A percentile compares a stretch with the other conserved stretches of the same genome.
These are phyloP conservation scores for Pichia cephalocereana DNA, from an alignment of 805 yeast genomes.

Conservation along the genomic window DNA sequence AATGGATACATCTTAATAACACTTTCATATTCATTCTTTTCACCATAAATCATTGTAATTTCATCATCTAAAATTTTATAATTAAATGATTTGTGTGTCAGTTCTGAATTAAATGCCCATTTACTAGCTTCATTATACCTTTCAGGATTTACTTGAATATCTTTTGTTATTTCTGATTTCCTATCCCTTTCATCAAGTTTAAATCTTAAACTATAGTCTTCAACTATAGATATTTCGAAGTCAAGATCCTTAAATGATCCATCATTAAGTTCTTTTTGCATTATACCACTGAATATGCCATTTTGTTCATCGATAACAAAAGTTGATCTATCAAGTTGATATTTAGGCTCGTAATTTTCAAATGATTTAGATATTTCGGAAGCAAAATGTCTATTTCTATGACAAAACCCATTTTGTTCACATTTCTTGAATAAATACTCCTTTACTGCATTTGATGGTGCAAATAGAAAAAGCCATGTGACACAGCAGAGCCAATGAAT, in stretches of 20 bases:
- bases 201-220: slow-evolving; percentile 51
- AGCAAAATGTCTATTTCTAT: slow-evolving; percentile 67
- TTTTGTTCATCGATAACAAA: slow-evolving; percentile 21
- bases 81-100: slow-evolving; percentile 14
- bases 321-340: slow-evolving; percentile 31
- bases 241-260: slow-evolving; percentile 40
- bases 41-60: slow-evolving; percentile 28
- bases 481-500: background rate
- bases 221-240: slow-evolving; percentile 46
- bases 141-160: slow-evolving; percentile 22
- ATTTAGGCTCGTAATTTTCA: slow-evolving; percentile 26
- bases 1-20: slow-evolving; percentile 40
- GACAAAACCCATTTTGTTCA: slow-evolving; percentile 72
- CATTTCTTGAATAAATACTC: slow-evolving; percentile 68
- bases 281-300: slow-evolving; percentile 34
- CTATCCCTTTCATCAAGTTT: slow-evolving; percentile 55
- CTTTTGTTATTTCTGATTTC: background rate
- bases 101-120: slow-evolving; percentile 41
- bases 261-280: slow-evolving; percentile 37
- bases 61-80: slow-evolving; percentile 16
- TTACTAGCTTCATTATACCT: slow-evolving; percentile 53
- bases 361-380: slow-evolving; percentile 23
- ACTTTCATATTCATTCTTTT: slow-evolving; percentile 28
- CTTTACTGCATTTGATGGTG: slow-evolving; percentile 36
- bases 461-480: background rate